These are phyloP conservation scores for Colletotrichum cordylinicola DNA, from an alignment of 2,329 filamentous ascomycete species.

Conservation along the genomic window DNA sequence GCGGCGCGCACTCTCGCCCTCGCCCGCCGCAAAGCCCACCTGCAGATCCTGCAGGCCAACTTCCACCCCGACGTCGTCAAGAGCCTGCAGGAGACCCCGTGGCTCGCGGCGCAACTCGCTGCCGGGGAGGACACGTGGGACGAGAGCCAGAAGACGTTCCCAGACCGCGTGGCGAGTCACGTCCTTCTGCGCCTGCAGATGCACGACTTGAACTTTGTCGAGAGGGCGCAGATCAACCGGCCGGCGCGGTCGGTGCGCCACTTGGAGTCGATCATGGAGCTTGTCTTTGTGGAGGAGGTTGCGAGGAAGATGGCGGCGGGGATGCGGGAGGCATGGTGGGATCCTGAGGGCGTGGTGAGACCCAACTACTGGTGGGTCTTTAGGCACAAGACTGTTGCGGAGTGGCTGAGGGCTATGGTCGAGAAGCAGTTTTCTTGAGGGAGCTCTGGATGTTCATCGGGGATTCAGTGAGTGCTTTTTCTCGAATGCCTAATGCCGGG, in stretches of 20 bases:
- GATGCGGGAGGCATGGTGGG: background rate
- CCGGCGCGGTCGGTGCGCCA: background rate
- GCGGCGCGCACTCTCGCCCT: background rate
- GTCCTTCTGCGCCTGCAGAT: background rate
- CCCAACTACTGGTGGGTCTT: background rate
- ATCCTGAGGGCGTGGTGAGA: background rate
- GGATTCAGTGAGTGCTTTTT: background rate
- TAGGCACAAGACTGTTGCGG: background rate
- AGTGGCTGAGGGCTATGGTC: background rate
- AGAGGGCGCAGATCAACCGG: background rate
- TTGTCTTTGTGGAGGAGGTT: background rate
- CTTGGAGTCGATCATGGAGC: background rate
- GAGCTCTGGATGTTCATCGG: background rate
- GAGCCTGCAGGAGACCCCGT: background rate
- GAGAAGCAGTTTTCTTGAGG: background rate
- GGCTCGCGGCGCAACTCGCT: background rate
- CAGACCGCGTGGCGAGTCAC: background rate
- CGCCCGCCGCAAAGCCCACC: background rate
- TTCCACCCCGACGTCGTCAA: background rate
- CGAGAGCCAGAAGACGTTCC: background rate
- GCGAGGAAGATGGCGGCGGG: background rate
- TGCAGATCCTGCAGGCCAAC: background rate
- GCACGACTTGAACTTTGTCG: background rate
- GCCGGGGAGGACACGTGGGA: background rate
- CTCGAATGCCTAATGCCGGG: background rate